Evolutionary conservation across 495 filamentous ascomycete species (phyloP), one percentile per base, ranked within the genome.

Genomic region (Aspergillus heteromorphus): DNA sequence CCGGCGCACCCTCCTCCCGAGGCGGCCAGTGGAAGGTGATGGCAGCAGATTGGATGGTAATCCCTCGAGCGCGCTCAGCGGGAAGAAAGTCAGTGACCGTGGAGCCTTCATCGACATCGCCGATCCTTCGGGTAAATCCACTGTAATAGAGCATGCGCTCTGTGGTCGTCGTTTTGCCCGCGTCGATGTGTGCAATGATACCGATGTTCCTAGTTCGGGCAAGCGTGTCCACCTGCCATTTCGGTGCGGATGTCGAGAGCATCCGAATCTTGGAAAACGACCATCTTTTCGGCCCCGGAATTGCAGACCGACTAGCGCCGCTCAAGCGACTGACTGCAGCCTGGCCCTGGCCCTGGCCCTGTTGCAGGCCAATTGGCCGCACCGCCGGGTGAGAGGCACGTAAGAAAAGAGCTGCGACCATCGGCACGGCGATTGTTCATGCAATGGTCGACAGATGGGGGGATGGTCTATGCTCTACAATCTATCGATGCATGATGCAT

Each of bases 61-160:
- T 97, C 13, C 95, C 95, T 49, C 93, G 82, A 41, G 91, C 83
- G 56, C 95, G 81, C 69, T 99, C 95, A 56, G 95, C 88, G 17
- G 93, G 93, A 10, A 99, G 81, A 66, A 97, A 99, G 74, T 99
- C 95, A 20, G 95, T 99, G 7, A 95, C 91, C 10, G 95, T 99
- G 41, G 92, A 93, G 31, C 95, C 95, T 71, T 96, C 88, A 59
- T 99, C 92, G 55, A 99, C 95, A 72, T 97, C 92, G 85, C 93
- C 93, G 63, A 97, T 83, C 63, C 90, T 76, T 45, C 89, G 78
- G 6, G 92, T 93, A 57, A 88, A 85, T 6, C 95, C 93, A 59
- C 91, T 95, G 66, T 97, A 95, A 62, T 92, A 97, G 64, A 99
- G 87, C 93, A 97, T 97, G 49, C 95, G 91, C 82, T 99, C 95